Evolutionary conservation across 108 stramenopile genomes (phyloP).

Genomic region (Nitzschia sp.): DNA sequence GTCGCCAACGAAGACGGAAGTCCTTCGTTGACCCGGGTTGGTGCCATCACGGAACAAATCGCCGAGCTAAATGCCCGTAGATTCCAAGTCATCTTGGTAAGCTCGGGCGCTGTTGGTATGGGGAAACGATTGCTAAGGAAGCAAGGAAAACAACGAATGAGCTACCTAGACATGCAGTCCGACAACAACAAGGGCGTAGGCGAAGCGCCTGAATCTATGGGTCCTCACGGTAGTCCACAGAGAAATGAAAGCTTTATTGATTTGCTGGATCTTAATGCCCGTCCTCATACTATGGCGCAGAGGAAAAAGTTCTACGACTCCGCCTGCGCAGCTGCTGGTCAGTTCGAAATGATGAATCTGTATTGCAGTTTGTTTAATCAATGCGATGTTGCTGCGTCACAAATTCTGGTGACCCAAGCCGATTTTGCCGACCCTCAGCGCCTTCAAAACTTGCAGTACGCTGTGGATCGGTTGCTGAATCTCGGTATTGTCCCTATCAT

Average conservation of each 20-base stretch:
- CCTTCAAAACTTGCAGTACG: conserved; percentile 75
- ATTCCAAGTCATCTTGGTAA: conserved; percentile 82
- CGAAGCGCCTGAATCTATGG: not conserved
- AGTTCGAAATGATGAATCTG: conserved; percentile 97
- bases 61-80: conserved; percentile 74
- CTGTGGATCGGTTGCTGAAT: conserved; percentile 81
- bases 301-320: conserved; percentile 86
- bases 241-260: conserved; percentile 42
- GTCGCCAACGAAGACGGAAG: conserved; percentile 88
- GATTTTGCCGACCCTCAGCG: conserved; percentile 81
- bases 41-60: conserved; percentile 89
- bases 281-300: conserved; percentile 61
- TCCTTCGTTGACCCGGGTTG: conserved; percentile 86
- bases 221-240: not conserved
- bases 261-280: conserved; percentile 41
- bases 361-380: conserved; percentile 89
- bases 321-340: conserved; percentile 97
- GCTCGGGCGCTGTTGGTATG: conserved; percentile 85
- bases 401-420: conserved; percentile 88
- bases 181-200: not conserved
- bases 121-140: conserved; percentile 78
- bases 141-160: conserved; percentile 66
- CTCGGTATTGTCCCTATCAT: conserved; percentile 95
- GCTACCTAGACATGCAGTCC: conserved; percentile 52
- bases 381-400: conserved; percentile 82